phyloP scores from a whole-genome alignment of 2,329 filamentous ascomycete genomes.

The Penicillium carneum region DNA sequence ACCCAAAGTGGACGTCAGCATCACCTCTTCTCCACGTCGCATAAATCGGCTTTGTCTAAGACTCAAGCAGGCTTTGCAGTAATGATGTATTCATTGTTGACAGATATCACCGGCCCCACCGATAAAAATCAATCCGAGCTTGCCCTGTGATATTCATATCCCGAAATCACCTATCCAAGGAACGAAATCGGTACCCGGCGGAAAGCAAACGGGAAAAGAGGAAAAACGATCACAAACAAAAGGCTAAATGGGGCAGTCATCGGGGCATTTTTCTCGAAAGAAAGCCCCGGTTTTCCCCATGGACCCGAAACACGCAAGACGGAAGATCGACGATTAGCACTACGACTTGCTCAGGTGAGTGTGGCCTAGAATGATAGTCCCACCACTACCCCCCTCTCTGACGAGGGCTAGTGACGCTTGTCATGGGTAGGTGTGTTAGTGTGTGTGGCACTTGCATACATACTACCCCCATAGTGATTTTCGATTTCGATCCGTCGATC shows the following conservation, averaged over 20 bases:
- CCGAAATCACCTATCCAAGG: slow-evolving; percentile 15
- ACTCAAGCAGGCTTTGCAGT: not conserved
- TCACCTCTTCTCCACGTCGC: slow-evolving; percentile 17
- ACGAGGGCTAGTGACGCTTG: not conserved
- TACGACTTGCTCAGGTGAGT: too few relatives aligned
- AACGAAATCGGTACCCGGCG: slow-evolving; percentile 5
- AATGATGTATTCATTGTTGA: slow-evolving; percentile 17
- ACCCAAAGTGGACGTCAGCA: slow-evolving; percentile 15
- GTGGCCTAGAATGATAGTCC: slow-evolving; percentile 1
- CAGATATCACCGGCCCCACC: slow-evolving; percentile 11
- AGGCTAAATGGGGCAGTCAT: not conserved
- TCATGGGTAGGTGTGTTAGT: slow-evolving; percentile 2
- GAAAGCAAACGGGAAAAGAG: not conserved
- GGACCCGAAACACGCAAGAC: slow-evolving; percentile 29
- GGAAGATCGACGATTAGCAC: slow-evolving; percentile 29
- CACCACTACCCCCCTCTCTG: not conserved
- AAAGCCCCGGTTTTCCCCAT: slow-evolving; percentile 20
- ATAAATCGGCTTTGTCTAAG: slow-evolving; percentile 20
- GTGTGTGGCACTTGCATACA: not conserved
- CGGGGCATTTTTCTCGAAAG: slow-evolving; percentile 10
- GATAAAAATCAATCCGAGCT: not conserved
- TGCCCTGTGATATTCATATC: slow-evolving; percentile 5
- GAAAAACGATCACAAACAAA: slow-evolving; percentile 11
- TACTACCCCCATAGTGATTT: not conserved
- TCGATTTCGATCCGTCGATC: not conserved